Percentiles rank a stretch among this genome's conserved stretches.
Conservation (phyloP, 2,329 filamentous ascomycete species). For the Cladosporium sp. region DNA sequence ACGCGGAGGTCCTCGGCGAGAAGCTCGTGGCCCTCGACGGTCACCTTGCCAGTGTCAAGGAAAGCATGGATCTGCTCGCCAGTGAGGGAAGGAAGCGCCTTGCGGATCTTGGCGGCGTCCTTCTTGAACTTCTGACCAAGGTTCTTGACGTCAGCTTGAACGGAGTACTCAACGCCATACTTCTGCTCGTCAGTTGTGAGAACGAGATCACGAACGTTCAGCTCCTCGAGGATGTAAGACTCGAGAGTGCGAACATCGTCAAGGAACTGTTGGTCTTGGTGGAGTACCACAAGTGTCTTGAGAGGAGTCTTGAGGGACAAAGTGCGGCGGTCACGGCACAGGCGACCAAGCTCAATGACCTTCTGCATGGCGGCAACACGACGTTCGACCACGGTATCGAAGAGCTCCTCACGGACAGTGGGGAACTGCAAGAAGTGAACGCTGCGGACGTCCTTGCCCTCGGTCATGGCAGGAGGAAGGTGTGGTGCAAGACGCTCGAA, state of each 20-base stretch:
- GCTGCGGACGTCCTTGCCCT: constrained; percentile 69
- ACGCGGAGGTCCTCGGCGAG: constrained; percentile 79
- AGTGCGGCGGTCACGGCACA: constrained; percentile 77
- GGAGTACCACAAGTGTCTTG: constrained; percentile 84
- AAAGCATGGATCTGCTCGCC: constrained; percentile 79
- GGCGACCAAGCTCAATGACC: constrained; percentile 85
- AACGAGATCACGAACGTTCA: constrained; percentile 83
- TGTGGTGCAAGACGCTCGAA: constrained; percentile 78
- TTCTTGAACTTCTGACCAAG: constrained; percentile 97
- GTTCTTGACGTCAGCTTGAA: constrained; percentile 86
- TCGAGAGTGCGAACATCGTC: constrained; percentile 82
- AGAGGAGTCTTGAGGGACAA: constrained; percentile 88
- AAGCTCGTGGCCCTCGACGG: constrained; percentile 81
- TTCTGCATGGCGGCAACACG: constrained; percentile 88
- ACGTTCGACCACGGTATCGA: constrained; percentile 80
- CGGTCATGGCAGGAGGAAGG: constrained; percentile 66
- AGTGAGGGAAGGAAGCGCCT: constrained; percentile 73
- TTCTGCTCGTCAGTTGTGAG: constrained; percentile 81
- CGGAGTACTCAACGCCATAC: constrained; percentile 89
- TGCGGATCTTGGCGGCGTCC: constrained; percentile 86
- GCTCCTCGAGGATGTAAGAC: constrained; percentile 84
- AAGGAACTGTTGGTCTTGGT: constrained; percentile 76
- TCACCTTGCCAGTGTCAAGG: constrained; percentile 66
- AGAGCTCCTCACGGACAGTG: constrained; percentile 80
- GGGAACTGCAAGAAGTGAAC: constrained; percentile 93